Percentiles rank a stretch among this genome's conserved stretches.
Evolutionary conservation across 768 basidiomycete species (phyloP).

Genomic region (Thelephora ganbajun): DNA sequence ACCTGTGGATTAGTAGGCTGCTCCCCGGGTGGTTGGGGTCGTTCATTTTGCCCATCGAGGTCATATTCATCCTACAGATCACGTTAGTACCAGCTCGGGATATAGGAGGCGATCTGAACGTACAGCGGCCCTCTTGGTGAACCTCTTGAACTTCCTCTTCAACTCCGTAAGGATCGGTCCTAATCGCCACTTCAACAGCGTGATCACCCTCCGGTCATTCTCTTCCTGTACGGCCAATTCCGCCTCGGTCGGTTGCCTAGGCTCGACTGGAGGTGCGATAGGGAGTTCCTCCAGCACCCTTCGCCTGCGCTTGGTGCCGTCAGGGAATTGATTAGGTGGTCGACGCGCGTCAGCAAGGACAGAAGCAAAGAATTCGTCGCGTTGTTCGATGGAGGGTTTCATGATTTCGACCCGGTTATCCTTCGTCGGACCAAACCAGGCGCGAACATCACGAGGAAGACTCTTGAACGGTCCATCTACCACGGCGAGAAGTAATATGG

Average conservation of each 20-base stretch:
- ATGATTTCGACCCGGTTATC: constrained; percentile 62
- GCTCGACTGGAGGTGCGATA: constrained; percentile 81
- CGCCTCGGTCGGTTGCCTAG: constrained; percentile 64
- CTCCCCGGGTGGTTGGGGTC: constrained; percentile 6
- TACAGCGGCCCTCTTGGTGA: constrained; percentile 69
- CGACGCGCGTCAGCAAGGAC: constrained; percentile 56
- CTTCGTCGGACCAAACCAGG: constrained; percentile 77
- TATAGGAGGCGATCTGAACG: constrained; percentile 14
- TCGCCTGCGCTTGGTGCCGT: constrained; percentile 72
- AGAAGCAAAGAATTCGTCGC: constrained; percentile 62
- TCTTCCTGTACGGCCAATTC: constrained; percentile 77
- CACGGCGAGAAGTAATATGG: constrained; percentile 82
- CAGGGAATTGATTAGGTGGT: constrained; percentile 80
- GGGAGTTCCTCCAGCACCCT: constrained; percentile 78
- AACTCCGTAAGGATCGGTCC: constrained; percentile 80
- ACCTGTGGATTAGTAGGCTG: constrained; percentile 16
- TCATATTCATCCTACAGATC: constrained; percentile 58
- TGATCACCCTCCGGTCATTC: constrained; percentile 63
- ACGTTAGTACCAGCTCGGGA: not conserved
- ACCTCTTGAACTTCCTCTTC: constrained; percentile 85
- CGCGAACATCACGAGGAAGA: constrained; percentile 69
- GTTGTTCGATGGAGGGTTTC: constrained; percentile 37
- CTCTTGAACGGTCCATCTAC: constrained; percentile 62
- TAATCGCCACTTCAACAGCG: constrained; percentile 81
- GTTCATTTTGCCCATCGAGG: constrained; percentile 23